A percentile compares a stretch with the other conserved stretches of the same genome.
phyloP scores from a whole-genome alignment of 169 alveolate species.

The Plasmodium coatneyi region DNA sequence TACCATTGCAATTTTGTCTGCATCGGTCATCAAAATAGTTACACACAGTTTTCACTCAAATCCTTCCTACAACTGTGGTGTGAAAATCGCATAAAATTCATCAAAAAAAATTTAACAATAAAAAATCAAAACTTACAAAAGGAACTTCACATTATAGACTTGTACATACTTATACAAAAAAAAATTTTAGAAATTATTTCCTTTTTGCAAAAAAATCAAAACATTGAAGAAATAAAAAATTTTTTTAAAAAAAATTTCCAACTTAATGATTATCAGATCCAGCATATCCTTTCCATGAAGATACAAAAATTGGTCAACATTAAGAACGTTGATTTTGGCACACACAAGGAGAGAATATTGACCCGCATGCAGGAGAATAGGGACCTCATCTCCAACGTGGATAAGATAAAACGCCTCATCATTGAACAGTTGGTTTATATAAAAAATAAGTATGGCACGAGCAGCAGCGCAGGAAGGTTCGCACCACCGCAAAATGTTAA shows the following conservation, averaged over 20 bases:
- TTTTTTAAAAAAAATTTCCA: constrained; percentile 55
- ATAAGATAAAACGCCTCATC: constrained; percentile 48
- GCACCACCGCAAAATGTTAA: constrained; percentile 5
- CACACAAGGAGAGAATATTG: constrained; percentile 43
- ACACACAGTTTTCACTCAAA: constrained; percentile 65
- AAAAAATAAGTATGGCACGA: constrained; percentile 43
- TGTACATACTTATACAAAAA: constrained; percentile 59
- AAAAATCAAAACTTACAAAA: constrained; percentile 49
- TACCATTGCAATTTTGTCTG: constrained; percentile 77
- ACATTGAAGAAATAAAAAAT: constrained; percentile 18
- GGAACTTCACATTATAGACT: constrained; percentile 31
- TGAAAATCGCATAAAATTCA: constrained; percentile 43
- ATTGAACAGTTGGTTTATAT: constrained; percentile 63
- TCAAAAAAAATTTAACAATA: constrained; percentile 20
- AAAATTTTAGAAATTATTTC: constrained; percentile 55
- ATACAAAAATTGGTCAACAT: constrained; percentile 76
- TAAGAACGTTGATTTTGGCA: constrained; percentile 66
- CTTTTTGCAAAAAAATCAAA: constrained; percentile 30
- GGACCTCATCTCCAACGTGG: constrained; percentile 49
- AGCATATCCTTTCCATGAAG: constrained; percentile 76
- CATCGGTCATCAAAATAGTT: constrained; percentile 63
- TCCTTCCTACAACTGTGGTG: constrained; percentile 56
- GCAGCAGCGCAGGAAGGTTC: background rate
- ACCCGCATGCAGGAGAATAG: constrained; percentile 7
- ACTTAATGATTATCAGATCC: constrained; percentile 77